These are phyloP conservation scores for Pleurotus djamor DNA, from an alignment of 768 basidiomycete species.

Conservation along the genomic window DNA sequence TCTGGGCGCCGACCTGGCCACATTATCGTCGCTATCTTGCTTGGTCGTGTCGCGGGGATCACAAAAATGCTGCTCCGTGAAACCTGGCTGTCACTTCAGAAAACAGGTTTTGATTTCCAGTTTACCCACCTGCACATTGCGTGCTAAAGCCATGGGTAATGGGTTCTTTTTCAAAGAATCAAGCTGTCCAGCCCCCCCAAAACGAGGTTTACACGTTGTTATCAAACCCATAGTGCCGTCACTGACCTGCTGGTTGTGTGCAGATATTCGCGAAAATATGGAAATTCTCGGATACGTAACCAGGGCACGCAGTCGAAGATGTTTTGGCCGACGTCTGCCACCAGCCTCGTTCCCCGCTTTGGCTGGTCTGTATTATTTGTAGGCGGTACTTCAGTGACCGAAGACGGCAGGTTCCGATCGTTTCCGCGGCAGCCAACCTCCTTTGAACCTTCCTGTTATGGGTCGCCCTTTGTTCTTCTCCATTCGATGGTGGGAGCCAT, in stretches of 20 bases:
- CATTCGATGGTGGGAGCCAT: constrained; percentile 34
- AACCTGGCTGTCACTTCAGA: background rate
- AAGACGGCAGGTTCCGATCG: constrained; percentile 44
- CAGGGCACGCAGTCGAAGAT: constrained; percentile 16
- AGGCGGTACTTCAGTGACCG: constrained; percentile 16
- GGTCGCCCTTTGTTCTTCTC: constrained; percentile 45
- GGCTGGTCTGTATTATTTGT: constrained; percentile 16
- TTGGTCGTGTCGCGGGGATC: constrained; percentile 1
- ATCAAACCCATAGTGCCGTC: background rate
- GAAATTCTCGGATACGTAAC: constrained; percentile 21
- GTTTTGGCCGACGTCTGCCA: constrained; percentile 23
- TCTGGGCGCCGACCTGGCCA: background rate
- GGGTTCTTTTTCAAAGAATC: background rate
- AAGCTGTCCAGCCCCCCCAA: background rate
- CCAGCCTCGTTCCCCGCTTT: constrained; percentile 25
- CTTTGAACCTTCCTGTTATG: constrained; percentile 53
- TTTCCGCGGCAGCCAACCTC: constrained; percentile 25
- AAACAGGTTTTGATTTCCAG: background rate
- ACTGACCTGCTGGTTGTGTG: too few species aligned
- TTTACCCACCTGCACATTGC: background rate
- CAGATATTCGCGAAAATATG: background rate
- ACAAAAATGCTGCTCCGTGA: constrained; percentile 1
- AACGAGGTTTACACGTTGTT: constrained; percentile 9
- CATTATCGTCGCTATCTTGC: background rate
- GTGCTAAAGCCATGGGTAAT: background rate